Conservation (phyloP, 495 filamentous ascomycete species). For the Penicillium paxilli region DNA sequence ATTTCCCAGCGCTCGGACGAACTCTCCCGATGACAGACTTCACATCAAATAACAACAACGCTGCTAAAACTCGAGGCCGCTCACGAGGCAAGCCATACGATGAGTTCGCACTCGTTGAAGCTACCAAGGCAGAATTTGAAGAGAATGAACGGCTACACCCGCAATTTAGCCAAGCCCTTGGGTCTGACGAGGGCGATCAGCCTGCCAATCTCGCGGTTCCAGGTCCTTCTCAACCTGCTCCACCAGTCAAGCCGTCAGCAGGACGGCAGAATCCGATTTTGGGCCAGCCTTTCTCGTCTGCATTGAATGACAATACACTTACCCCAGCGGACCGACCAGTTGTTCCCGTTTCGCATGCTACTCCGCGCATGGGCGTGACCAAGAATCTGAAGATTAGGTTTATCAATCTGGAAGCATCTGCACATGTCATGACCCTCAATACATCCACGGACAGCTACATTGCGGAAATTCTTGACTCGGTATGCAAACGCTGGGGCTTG, state of each 20-base stretch:
- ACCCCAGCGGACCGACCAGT: constrained; percentile 65
- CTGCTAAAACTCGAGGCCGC: constrained; percentile 60
- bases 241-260: constrained; percentile 28
- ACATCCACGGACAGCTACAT: constrained; percentile 93
- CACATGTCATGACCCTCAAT: constrained; percentile 67
- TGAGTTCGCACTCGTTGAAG: constrained; percentile 88
- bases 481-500: constrained; percentile 83
- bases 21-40: constrained; percentile 80
- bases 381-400: constrained; percentile 87
- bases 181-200: constrained; percentile 39
- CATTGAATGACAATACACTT: constrained; percentile 54
- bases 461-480: constrained; percentile 86
- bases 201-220: constrained; percentile 45
- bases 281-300: constrained; percentile 48
- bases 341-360: constrained; percentile 55
- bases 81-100: constrained; percentile 84
- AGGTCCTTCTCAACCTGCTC: constrained; percentile 28
- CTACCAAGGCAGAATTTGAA: constrained; percentile 70
- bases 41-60: constrained; percentile 84
- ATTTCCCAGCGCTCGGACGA: constrained; percentile 85
- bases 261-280: constrained; percentile 60
- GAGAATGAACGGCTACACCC: constrained; percentile 79
- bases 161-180: constrained; percentile 60
- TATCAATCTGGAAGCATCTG: constrained; percentile 65
- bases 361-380: constrained; percentile 71